A percentile compares a stretch with the other conserved stretches of the same genome.
Evolutionary conservation across 495 filamentous ascomycete genomes (phyloP).

Genomic region (Lentithecium fluviatile): DNA sequence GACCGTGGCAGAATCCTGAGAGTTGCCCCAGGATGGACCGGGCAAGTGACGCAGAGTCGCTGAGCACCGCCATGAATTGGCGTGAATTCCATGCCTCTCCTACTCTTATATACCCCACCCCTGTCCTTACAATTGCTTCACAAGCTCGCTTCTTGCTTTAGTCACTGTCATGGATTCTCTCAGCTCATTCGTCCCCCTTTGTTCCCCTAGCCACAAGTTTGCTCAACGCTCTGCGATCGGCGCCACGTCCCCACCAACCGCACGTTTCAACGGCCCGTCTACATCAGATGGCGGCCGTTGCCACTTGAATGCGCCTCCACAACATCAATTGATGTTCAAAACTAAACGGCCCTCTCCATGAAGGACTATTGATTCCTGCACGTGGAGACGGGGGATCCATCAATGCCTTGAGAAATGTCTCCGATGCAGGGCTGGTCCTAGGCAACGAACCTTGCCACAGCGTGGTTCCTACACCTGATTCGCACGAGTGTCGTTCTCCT

Average conservation of each 20-base stretch:
- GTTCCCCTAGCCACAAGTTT: background rate
- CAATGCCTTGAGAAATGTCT: background rate
- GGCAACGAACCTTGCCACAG: slow-evolving; percentile 22
- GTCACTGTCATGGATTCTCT: background rate
- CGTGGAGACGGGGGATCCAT: background rate
- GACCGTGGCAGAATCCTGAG: no score
- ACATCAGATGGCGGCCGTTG: background rate
- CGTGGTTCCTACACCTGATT: slow-evolving; percentile 23
- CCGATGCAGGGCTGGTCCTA: slow-evolving; percentile 21
- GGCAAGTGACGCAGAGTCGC: no score
- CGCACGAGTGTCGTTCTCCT: slow-evolving; percentile 10
- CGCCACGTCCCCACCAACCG: slow-evolving; percentile 15
- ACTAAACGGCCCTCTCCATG: background rate
- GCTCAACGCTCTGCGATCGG: slow-evolving; percentile 20
- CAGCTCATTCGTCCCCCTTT: slow-evolving; percentile 3
- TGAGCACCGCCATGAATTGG: no score
- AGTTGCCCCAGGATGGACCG: no score
- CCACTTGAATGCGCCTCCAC: background rate
- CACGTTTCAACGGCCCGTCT: slow-evolving; percentile 24
- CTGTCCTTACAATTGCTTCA: slow-evolving; percentile 6
- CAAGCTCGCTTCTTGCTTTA: slow-evolving; percentile 4
- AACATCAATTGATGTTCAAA: background rate
- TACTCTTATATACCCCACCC: slow-evolving; percentile 10
- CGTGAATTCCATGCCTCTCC: background rate
- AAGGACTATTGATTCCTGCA: background rate